These are phyloP conservation scores for Aspergillus avenaceus DNA, from an alignment of 495 filamentous ascomycete species.

Conservation along the genomic window DNA sequence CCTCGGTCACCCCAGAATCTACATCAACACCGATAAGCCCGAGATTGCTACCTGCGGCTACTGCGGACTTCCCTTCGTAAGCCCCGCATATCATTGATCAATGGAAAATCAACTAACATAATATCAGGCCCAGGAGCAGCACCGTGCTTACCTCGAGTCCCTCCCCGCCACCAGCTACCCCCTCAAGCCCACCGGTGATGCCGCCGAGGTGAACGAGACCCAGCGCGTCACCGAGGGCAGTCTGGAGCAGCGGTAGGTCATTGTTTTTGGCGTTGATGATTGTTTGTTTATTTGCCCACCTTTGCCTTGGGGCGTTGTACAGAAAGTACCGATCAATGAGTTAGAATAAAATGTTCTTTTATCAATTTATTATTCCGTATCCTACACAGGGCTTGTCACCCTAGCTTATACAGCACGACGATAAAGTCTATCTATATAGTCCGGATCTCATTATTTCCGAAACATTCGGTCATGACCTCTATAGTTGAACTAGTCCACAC, in stretches of 20 bases:
- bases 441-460: background rate
- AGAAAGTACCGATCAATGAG: constrained; percentile 21
- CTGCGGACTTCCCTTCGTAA: constrained; percentile 91
- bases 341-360: constrained; percentile 14
- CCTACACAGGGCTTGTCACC: too few relatives aligned
- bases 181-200: constrained; percentile 49
- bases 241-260: constrained; percentile 48
- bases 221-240: constrained; percentile 51
- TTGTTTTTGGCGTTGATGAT: constrained; percentile 41
- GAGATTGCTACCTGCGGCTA: constrained; percentile 87
- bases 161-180: constrained; percentile 76
- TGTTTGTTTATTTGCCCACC: constrained; percentile 18
- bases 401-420: too few relatives aligned
- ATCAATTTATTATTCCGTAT: background rate
- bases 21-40: constrained; percentile 97
- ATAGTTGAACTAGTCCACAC: background rate
- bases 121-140: constrained; percentile 77
- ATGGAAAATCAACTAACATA: background rate
- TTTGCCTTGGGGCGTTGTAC: constrained; percentile 19
- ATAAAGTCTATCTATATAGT: background rate
- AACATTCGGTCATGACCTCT: background rate
- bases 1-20: constrained; percentile 86
- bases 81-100: constrained; percentile 29
- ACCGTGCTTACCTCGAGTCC: constrained; percentile 76
- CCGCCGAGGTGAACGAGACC: constrained; percentile 49